Conservation (phyloP, 345 rosid genomes). For the Eucalyptus caleyi region DNA sequence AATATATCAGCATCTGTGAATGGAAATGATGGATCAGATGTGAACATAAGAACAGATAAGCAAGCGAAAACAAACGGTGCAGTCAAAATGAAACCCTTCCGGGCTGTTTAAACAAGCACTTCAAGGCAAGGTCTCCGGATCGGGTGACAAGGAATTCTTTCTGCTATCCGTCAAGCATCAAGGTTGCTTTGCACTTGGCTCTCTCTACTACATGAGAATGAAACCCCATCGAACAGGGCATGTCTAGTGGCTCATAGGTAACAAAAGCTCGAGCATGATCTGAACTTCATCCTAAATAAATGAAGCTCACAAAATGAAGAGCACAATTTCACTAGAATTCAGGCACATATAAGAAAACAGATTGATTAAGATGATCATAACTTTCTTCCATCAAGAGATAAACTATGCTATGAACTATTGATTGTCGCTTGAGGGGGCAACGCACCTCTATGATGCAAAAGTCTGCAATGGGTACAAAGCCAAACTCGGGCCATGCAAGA, state of each 20-base stretch:
- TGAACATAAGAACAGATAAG: neutral
- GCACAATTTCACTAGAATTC: neutral
- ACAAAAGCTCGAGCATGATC: neutral
- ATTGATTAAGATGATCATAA: neutral
- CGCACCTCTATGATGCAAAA: neutral
- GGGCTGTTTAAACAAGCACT: neutral
- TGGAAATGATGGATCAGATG: neutral
- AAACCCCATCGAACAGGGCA: neutral
- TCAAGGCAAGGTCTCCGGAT: neutral
- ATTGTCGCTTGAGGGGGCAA: neutral
- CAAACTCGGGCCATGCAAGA: neutral
- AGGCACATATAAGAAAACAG: neutral
- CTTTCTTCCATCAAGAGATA: neutral
- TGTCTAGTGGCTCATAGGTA: neutral
- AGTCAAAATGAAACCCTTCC: neutral
- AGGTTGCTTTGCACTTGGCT: neutral
- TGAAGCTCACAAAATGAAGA: neutral
- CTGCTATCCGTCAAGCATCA: neutral
- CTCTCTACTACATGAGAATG: neutral
- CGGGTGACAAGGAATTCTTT: neutral
- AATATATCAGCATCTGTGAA: neutral
- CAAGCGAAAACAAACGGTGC: neutral
- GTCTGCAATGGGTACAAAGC: neutral
- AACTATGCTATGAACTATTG: neutral
- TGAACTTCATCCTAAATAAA: neutral